These are phyloP conservation scores for Poa pratensis DNA, from an alignment of 176 grass and related monocot species.

Conservation along the genomic window DNA sequence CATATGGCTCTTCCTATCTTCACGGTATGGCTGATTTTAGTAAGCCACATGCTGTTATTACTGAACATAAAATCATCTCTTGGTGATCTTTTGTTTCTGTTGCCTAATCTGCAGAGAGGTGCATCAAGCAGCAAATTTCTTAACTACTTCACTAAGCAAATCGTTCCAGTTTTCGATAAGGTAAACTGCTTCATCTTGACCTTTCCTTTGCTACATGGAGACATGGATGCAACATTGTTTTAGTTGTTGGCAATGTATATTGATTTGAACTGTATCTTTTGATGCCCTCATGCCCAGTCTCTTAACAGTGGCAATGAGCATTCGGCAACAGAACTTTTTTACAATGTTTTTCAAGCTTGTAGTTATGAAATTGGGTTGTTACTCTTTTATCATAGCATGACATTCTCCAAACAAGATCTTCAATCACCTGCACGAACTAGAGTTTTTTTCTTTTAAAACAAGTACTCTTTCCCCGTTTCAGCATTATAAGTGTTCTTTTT, in stretches of 20 bases:
- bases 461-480: not conserved
- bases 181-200: slow-evolving; percentile 53
- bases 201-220: slow-evolving; percentile 26
- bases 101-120: slow-evolving; percentile 69
- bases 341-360: not conserved
- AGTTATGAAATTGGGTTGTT: slow-evolving; percentile 11
- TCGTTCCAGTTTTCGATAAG: slow-evolving; percentile 95
- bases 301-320: not conserved
- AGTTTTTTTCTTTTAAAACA: not conserved
- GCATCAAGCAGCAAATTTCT: slow-evolving; percentile 97
- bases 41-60: slow-evolving; percentile 16
- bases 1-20: slow-evolving; percentile 97
- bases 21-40: slow-evolving; percentile 59
- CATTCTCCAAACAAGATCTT: slow-evolving; percentile 11
- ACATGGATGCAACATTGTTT: not conserved
- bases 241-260: not conserved
- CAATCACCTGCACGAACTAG: not conserved
- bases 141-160: slow-evolving; percentile 88
- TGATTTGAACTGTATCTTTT: not conserved
- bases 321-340: not conserved
- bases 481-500: not conserved
- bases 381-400: not conserved
- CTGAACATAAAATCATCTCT: slow-evolving; percentile 25
- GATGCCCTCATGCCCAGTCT: not conserved
- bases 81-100: slow-evolving; percentile 35